Evolutionary conservation across 345 rosid species (phyloP).

Genomic region (Eucalyptus erythrocorys): DNA sequence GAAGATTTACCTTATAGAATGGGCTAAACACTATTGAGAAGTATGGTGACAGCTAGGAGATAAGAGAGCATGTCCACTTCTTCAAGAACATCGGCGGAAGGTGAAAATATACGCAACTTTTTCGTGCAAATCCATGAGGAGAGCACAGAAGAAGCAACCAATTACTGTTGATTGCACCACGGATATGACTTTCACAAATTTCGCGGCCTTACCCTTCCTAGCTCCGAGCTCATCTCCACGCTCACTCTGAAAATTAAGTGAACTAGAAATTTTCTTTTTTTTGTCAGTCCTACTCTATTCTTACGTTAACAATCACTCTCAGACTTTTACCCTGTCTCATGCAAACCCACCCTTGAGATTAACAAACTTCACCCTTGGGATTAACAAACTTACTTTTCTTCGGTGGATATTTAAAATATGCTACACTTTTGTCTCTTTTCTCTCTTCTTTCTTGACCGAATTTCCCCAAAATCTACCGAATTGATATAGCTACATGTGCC

Average conservation of each 20-base stretch:
- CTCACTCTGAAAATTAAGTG: slow-evolving; percentile 12
- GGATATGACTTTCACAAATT: slow-evolving; percentile 7
- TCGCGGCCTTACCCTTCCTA: slow-evolving; percentile 23
- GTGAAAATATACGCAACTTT: slow-evolving; percentile 17
- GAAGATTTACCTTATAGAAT: slow-evolving; percentile 14
- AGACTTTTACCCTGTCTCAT: too few species aligned
- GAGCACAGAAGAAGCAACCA: slow-evolving; percentile 14
- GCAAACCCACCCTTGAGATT: too few species aligned
- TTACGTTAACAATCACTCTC: too few species aligned
- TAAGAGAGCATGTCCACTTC: slow-evolving; percentile 9
- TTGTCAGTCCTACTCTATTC: too few species aligned
- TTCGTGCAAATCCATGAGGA: neutral
- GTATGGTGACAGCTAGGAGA: slow-evolving; percentile 15
- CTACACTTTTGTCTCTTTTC: too few species aligned
- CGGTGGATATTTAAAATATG: too few species aligned
- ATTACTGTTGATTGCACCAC: slow-evolving; percentile 15
- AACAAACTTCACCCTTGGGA: too few species aligned
- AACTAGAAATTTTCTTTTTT: neutral
- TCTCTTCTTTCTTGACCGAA: too few species aligned
- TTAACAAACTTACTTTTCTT: too few species aligned
- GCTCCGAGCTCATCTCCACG: slow-evolving; percentile 27
- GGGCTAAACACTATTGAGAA: slow-evolving; percentile 28
- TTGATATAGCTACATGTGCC: too few species aligned
- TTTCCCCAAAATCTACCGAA: too few species aligned
- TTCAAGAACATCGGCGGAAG: slow-evolving; percentile 4